A percentile compares a stretch with the other conserved stretches of the same genome.
Evolutionary conservation across 768 basidiomycete genomes (phyloP).

Genomic region (Lactifluus hygrophoroides): DNA sequence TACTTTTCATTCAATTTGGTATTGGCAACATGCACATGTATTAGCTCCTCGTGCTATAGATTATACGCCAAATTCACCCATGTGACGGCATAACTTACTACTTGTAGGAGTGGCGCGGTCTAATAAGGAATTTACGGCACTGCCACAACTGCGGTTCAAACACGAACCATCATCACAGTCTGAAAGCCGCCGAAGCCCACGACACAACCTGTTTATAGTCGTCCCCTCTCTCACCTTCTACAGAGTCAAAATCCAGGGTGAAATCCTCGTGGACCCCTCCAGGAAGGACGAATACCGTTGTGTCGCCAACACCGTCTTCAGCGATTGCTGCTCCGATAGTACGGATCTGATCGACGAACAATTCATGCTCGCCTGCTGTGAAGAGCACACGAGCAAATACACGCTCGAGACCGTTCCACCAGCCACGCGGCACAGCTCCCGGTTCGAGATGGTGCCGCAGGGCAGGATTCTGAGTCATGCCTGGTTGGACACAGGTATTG

Average conservation of each 20-base stretch:
- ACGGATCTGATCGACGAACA: neutral
- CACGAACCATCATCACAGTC: no score
- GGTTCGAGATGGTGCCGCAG: neutral
- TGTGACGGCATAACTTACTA: no score
- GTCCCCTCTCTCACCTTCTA: neutral
- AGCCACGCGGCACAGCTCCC: neutral
- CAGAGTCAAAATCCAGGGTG: neutral
- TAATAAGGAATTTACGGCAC: no score
- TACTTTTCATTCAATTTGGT: no score
- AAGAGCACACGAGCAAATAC: neutral
- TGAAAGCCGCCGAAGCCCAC: neutral
- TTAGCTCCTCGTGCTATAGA: no score
- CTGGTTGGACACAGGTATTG: neutral
- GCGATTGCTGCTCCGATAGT: neutral
- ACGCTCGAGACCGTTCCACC: neutral
- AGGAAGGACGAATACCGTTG: neutral
- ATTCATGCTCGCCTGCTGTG: neutral
- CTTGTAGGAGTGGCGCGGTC: no score
- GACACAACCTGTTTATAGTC: neutral
- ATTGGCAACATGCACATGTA: no score
- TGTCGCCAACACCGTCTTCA: neutral
- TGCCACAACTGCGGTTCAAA: no score
- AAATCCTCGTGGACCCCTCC: constrained; percentile 15
- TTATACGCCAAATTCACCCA: no score
- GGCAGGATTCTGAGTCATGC: neutral